These are phyloP conservation scores for Xylaria longipes DNA, from an alignment of 495 filamentous ascomycete species.

Conservation along the genomic window DNA sequence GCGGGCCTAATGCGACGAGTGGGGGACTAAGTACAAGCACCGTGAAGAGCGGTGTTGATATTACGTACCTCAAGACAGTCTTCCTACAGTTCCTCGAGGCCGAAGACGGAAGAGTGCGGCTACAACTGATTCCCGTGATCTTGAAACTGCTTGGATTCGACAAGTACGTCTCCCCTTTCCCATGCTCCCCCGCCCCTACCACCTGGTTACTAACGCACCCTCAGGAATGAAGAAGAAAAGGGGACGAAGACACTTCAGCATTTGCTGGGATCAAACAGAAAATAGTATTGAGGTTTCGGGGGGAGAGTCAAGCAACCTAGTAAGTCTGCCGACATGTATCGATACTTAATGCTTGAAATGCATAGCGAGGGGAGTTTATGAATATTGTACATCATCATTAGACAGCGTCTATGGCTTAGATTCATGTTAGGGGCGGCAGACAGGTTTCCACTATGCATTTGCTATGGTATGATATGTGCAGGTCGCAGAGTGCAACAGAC, in stretches of 20 bases:
- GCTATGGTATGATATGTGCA: neutral
- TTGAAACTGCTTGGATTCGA: slow-evolving; percentile 93
- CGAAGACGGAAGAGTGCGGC: slow-evolving; percentile 87
- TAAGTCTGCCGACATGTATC: slow-evolving; percentile 26
- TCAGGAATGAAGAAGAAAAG: slow-evolving; percentile 37
- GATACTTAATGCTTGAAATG: slow-evolving; percentile 22
- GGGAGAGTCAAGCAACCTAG: slow-evolving; percentile 3
- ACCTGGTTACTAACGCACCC: slow-evolving; percentile 18
- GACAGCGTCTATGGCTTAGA: slow-evolving; percentile 9
- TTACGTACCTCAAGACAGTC: slow-evolving; percentile 93
- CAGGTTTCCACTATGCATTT: neutral
- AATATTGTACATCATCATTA: slow-evolving; percentile 18
- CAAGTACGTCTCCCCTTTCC: slow-evolving; percentile 62
- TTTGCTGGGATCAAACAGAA: slow-evolving; percentile 31
- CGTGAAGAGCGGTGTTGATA: slow-evolving; percentile 63
- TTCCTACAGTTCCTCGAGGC: slow-evolving; percentile 94
- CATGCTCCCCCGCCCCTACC: neutral
- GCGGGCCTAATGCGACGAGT: slow-evolving; percentile 32
- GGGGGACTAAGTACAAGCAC: slow-evolving; percentile 65
- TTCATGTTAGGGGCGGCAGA: neutral
- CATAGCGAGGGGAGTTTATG: slow-evolving; percentile 35
- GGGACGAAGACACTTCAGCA: slow-evolving; percentile 36
- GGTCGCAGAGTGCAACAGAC: neutral
- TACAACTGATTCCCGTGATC: slow-evolving; percentile 89
- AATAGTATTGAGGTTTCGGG: slow-evolving; percentile 1